phyloP scores from a whole-genome alignment of 345 rosid genomes.

The Aquilaria sinensis region DNA sequence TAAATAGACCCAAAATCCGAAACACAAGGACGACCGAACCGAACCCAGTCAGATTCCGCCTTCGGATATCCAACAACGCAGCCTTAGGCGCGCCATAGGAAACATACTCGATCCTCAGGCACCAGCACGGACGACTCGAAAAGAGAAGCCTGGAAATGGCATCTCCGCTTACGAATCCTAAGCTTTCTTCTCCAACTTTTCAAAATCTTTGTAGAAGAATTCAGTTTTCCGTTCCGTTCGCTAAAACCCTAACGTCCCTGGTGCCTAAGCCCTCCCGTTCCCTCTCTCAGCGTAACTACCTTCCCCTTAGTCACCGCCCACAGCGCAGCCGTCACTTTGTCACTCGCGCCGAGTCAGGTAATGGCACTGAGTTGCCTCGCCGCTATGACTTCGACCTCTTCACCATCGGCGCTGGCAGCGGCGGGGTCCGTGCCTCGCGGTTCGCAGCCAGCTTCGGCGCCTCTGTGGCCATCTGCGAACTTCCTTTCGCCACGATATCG shows the following conservation, averaged over 20 bases:
- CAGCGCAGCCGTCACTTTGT: constrained; percentile 30
- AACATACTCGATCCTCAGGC: too few relatives aligned
- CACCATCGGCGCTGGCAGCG: constrained; percentile 96
- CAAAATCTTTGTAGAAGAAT: constrained; percentile 35
- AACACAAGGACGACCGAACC: neutral
- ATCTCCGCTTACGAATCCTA: constrained; percentile 45
- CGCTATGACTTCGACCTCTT: constrained; percentile 88
- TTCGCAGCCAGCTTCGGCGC: constrained; percentile 86
- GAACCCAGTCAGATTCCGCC: neutral
- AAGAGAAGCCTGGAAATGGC: constrained; percentile 24
- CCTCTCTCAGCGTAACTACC: constrained; percentile 15
- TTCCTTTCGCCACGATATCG: constrained; percentile 82
- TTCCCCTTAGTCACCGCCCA: constrained; percentile 13
- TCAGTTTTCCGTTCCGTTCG: constrained; percentile 22
- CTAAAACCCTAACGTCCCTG: constrained; percentile 31
- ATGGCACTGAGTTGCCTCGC: constrained; percentile 53
- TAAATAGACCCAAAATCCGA: too few relatives aligned
- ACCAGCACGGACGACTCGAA: too few relatives aligned
- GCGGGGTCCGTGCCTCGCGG: constrained; percentile 95
- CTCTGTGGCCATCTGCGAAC: constrained; percentile 91
- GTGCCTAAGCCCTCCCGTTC: constrained; percentile 17
- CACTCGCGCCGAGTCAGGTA: constrained; percentile 43
- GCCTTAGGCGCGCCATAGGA: too few relatives aligned
- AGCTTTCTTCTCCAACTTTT: constrained; percentile 52
- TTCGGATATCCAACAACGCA: neutral